Base-by-base conservation (phyloP, 768 basidiomycete species). In the Candolleomyces efflorescens region DNA sequence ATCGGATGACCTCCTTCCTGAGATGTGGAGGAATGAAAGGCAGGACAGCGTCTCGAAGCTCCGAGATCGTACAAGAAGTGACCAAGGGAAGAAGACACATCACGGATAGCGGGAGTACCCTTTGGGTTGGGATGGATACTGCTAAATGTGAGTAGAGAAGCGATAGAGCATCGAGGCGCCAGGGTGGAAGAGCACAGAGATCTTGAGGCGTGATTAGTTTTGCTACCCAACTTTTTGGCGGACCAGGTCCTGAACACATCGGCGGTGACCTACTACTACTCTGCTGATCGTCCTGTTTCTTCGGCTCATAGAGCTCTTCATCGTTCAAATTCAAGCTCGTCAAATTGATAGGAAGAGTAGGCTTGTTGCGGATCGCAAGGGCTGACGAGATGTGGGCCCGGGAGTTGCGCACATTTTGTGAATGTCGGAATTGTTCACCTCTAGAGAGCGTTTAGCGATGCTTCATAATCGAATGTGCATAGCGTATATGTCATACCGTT, bases 371-470 rank as follows among this genome's bases (percentile, higher is more conserved):
- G 46, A 62, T 59, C 7, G 18, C 11, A 13, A 11, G 32, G 58
- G 67, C 45, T 1, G 67, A 56, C 11, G 69, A 66, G 20, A 75
- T 53, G 46, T 75, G 72, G 5, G 65, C 55, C 13, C 68, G 68
- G 32, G 76, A 74, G n/a, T 70, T 64, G 44, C 59, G 76, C 5
- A 80, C 60, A 65, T 90, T 90, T 58, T 82, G 85, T 37, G 72
- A 63, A 60, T 81, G 89, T 54, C 87, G 78, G 58, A 85, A 89
- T 44, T 90, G 84, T 67, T 91, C 89, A 10, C 86, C 88, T 65
- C 88, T 90, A 45, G 24, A 39, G 44, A 56, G 54, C 38, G 56
- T 2, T 37, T 23, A 23, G 24, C 11, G 5, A 59, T 36, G 4
- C 3, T 44, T 4, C n/a, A n/a, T 3, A 22, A 32, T 10, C 18